phyloP scores from a whole-genome alignment of 2,329 filamentous ascomycete species.

The Colletotrichum sidae region DNA sequence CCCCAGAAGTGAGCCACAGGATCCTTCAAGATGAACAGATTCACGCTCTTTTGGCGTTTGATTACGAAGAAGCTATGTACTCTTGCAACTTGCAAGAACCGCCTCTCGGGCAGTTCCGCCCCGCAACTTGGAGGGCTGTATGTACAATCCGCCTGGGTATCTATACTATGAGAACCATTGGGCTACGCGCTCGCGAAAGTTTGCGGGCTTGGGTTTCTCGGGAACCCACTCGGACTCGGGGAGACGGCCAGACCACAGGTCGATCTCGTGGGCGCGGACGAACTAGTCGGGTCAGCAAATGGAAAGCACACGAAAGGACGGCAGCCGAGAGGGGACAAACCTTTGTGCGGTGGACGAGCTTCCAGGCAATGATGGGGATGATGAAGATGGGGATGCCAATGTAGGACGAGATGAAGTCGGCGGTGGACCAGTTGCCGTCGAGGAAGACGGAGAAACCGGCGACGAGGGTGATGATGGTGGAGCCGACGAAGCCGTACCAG shows the following conservation, averaged over 20 bases:
- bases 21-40: too few species aligned
- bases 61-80: too few species aligned
- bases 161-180: slow-evolving; percentile 31
- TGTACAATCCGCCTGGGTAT: not conserved
- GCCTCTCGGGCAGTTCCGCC: too few species aligned
- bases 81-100: too few species aligned
- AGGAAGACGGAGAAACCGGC: slow-evolving; percentile 76
- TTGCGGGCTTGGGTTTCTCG: slow-evolving; percentile 27
- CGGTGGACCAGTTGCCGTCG: slow-evolving; percentile 65
- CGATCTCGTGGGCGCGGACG: slow-evolving; percentile 40
- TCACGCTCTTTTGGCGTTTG: too few species aligned
- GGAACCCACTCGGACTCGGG: slow-evolving; percentile 33
- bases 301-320: not conserved
- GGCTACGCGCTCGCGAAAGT: slow-evolving; percentile 24
- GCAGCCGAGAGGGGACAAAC: not conserved
- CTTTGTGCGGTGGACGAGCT: slow-evolving; percentile 42
- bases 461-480: slow-evolving; percentile 56
- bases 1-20: too few species aligned
- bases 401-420: slow-evolving; percentile 71
- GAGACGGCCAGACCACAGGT: slow-evolving; percentile 43
- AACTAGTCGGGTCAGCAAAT: slow-evolving; percentile 34
- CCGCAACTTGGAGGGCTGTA: not conserved
- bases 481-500: slow-evolving; percentile 57
- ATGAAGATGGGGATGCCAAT: slow-evolving; percentile 74
- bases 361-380: slow-evolving; percentile 54